Conservation (phyloP, 352 stramenopile species). For the Saprolegnia parasitica region DNA sequence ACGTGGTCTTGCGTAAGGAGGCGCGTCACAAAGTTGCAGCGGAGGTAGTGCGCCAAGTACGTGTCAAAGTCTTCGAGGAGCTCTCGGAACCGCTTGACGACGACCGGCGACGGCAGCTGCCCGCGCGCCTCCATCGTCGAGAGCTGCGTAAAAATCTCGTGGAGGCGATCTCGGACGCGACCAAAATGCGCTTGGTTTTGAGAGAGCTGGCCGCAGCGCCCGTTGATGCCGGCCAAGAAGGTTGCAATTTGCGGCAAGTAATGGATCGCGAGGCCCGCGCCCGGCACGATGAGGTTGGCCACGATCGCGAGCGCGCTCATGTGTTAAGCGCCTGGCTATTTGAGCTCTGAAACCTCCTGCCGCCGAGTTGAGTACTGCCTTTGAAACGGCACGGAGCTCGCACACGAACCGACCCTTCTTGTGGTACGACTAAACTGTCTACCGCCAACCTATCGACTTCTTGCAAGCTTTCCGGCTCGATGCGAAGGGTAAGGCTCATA, state of each 20-base stretch:
- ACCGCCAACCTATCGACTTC: too few species aligned
- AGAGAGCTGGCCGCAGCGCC: constrained; percentile 16
- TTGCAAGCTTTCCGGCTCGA: too few species aligned
- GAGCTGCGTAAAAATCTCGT: constrained; percentile 16
- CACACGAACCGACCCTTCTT: too few species aligned
- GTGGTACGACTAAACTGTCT: too few species aligned
- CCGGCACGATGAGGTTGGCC: constrained; percentile 17
- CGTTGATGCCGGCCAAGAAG: constrained; percentile 15
- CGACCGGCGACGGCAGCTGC: constrained; percentile 13
- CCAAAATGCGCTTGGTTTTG: constrained; percentile 19
- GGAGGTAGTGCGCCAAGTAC: neutral
- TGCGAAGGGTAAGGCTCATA: too few species aligned
- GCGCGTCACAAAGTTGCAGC: constrained; percentile 10
- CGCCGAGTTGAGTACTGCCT: too few species aligned
- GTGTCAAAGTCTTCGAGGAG: constrained; percentile 11
- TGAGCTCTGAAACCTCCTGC: too few species aligned
- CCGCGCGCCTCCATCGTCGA: constrained; percentile 12
- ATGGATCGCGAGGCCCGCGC: constrained; percentile 3
- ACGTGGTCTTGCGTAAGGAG: constrained; percentile 17
- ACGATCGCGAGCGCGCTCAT: constrained; percentile 12
- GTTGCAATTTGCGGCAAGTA: constrained; percentile 10
- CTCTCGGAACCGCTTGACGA: constrained; percentile 17
- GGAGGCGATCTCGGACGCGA: neutral
- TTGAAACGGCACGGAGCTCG: too few species aligned
- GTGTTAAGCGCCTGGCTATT: too few species aligned